These are phyloP conservation scores for Calonectria leucothoes DNA, from an alignment of 2,329 filamentous ascomycete species.

Conservation along the genomic window DNA sequence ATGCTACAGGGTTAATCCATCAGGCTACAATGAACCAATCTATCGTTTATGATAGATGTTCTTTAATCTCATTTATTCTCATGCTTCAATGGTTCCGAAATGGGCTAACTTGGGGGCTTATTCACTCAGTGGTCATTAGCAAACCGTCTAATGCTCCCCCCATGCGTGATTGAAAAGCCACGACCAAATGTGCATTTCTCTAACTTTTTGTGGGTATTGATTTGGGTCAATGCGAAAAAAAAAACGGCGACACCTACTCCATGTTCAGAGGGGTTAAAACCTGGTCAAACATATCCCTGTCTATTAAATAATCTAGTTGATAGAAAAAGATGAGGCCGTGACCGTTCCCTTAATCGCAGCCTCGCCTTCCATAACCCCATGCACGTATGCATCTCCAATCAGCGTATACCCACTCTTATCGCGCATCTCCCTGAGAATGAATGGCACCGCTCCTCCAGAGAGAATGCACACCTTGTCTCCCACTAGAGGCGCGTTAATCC, in stretches of 20 bases:
- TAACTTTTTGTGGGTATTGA: not conserved
- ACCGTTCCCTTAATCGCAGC: not conserved
- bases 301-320: not conserved
- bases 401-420: not conserved
- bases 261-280: not conserved
- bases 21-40: too few species aligned
- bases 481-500: not conserved
- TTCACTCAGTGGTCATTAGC: not conserved
- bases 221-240: not conserved
- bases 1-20: too few species aligned
- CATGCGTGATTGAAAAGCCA: not conserved
- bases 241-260: not conserved
- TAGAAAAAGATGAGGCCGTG: not conserved
- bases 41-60: too few species aligned
- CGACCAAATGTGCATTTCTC: not conserved
- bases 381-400: not conserved
- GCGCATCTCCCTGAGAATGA: not conserved
- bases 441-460: not conserved
- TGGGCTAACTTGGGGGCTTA: not conserved
- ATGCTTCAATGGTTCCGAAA: not conserved
- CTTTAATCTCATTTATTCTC: not conserved
- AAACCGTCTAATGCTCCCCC: not conserved
- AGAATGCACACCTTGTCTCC: not conserved
- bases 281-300: not conserved
- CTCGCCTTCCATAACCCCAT: not conserved